Conservation (phyloP, 192 early-diverging fungal species). For the Backusella luteola region DNA sequence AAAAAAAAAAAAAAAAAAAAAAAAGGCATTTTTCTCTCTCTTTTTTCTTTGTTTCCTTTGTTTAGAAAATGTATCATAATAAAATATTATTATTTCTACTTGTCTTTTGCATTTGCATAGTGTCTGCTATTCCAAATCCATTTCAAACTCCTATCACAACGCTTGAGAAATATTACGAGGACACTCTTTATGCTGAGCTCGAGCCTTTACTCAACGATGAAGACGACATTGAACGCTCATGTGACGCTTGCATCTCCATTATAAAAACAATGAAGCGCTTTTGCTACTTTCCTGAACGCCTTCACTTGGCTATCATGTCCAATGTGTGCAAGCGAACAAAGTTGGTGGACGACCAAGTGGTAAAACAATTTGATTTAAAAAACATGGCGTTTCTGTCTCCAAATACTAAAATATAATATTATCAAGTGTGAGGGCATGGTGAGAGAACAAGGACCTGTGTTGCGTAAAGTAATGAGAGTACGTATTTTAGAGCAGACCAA, state of each 20-base stretch:
- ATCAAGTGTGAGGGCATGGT: conserved; percentile 48
- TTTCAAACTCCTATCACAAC: conserved; percentile 4
- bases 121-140: background rate
- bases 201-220: background rate
- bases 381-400: no score
- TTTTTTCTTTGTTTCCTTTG: background rate
- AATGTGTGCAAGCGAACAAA: conserved; percentile 16
- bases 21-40: background rate
- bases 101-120: background rate
- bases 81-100: background rate
- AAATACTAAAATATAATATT: background rate
- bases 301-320: background rate
- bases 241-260: background rate
- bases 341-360: conserved; percentile 11
- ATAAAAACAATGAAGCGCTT: conserved; percentile 1
- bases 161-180: background rate
- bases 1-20: background rate
- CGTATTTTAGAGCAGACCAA: background rate
- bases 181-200: background rate
- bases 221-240: background rate
- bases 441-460: conserved; percentile 46
- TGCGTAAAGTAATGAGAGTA: conserved; percentile 40
- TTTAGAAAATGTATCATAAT: background rate
- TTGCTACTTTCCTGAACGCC: conserved; percentile 4
- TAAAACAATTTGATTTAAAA: background rate